Evolutionary conservation across 176 grass and related monocot genomes (phyloP).

Genomic region (Carex myosuroides): DNA sequence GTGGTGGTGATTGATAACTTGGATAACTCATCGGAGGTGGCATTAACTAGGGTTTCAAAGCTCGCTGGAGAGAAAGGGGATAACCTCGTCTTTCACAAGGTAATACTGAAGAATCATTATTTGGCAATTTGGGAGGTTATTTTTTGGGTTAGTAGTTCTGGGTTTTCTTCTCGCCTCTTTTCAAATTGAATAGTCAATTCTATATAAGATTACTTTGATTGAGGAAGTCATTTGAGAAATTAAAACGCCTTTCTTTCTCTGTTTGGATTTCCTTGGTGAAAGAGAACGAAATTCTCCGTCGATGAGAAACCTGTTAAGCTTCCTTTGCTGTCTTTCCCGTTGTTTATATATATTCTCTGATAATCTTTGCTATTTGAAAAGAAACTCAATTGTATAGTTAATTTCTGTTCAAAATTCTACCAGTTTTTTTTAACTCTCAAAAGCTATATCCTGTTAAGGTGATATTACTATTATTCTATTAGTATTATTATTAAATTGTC

Average conservation of each 20-base stretch:
- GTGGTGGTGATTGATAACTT: constrained; percentile 78
- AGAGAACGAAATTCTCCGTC: not conserved
- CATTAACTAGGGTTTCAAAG: constrained; percentile 50
- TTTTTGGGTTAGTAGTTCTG: not conserved
- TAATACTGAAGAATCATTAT: not conserved
- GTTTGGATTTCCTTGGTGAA: not conserved
- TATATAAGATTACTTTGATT: not conserved
- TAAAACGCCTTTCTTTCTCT: not conserved
- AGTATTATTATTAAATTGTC: not conserved
- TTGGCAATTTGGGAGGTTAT: not conserved
- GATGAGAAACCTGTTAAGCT: not conserved
- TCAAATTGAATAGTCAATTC: not conserved
- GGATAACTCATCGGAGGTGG: constrained; percentile 74
- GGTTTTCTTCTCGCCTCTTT: not conserved
- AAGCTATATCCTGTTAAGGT: not conserved
- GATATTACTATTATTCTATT: not conserved
- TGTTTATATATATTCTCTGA: not conserved
- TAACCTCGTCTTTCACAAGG: constrained; percentile 83
- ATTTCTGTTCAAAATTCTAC: not conserved
- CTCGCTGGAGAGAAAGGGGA: constrained; percentile 46
- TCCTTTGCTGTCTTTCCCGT: not conserved
- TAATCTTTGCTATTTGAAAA: not conserved
- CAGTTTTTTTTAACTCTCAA: not conserved
- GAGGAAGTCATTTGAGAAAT: not conserved
- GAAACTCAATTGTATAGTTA: not conserved